These are phyloP conservation scores for Cordyceps pruinosa DNA, from an alignment of 2,329 filamentous ascomycete species.

Conservation along the genomic window DNA sequence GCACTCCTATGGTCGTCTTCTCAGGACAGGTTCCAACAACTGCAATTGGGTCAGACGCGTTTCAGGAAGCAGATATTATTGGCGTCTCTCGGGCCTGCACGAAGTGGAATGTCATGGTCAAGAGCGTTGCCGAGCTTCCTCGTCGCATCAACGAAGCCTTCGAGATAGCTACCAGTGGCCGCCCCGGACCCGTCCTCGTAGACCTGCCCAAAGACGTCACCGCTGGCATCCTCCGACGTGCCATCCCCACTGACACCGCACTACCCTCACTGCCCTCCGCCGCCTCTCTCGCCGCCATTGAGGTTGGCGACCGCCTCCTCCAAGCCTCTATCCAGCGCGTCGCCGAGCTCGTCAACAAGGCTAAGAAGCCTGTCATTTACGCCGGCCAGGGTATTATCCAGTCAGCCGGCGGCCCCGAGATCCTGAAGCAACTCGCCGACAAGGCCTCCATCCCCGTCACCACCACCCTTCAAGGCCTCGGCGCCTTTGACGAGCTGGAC, in stretches of 20 bases:
- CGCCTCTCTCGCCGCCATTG: constrained; percentile 73
- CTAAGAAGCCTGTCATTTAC: constrained; percentile 93
- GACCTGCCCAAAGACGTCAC: constrained; percentile 97
- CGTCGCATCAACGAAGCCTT: constrained; percentile 95
- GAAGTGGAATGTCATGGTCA: constrained; percentile 99
- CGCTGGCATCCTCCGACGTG: constrained; percentile 70
- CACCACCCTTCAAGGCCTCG: constrained; percentile 89
- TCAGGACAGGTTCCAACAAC: constrained; percentile 84
- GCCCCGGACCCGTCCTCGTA: constrained; percentile 89
- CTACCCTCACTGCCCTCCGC: constrained; percentile 79
- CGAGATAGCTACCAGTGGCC: constrained; percentile 90
- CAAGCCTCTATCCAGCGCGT: constrained; percentile 67
- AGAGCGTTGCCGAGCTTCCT: constrained; percentile 87
- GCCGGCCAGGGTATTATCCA: constrained; percentile 85
- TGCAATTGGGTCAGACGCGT: constrained; percentile 89
- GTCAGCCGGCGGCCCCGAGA: constrained; percentile 66
- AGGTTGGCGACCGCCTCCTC: constrained; percentile 66
- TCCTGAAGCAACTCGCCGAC: constrained; percentile 81
- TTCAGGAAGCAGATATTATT: constrained; percentile 92
- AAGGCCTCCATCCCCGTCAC: constrained; percentile 91
- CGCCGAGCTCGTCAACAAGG: constrained; percentile 73
- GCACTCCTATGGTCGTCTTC: constrained; percentile 94
- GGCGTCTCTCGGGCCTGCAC: constrained; percentile 93
- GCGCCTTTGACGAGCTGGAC: constrained; percentile 87
- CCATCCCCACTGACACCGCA: constrained; percentile 70